Percentiles rank a stretch among this genome's conserved stretches.
These are phyloP conservation scores for Fagus sylvatica DNA, from an alignment of 306 rosid genomes.

Conservation along the genomic window DNA sequence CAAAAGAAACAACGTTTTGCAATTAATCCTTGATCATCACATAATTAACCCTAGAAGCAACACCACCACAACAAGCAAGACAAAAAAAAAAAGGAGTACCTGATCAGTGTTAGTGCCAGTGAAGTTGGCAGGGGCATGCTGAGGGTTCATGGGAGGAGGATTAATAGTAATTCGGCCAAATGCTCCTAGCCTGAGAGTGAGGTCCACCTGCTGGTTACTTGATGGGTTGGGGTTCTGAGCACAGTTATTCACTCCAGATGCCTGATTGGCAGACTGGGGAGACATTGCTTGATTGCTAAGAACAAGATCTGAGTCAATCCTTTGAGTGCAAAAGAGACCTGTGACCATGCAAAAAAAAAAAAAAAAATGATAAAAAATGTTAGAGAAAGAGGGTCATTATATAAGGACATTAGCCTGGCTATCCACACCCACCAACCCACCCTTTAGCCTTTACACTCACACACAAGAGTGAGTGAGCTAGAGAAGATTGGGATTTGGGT, in stretches of 20 bases:
- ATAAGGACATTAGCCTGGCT: not conserved
- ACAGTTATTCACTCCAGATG: not conserved
- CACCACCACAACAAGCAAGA: not conserved
- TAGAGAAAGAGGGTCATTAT: not conserved
- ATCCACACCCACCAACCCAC: not conserved
- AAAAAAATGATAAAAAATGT: not conserved
- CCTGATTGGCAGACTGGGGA: not conserved
- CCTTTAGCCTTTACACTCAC: not conserved
- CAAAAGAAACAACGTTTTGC: too few species aligned
- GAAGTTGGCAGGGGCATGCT: not conserved
- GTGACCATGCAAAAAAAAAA: not conserved
- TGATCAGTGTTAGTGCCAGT: not conserved
- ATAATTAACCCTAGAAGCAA: not conserved
- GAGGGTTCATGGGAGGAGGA: not conserved
- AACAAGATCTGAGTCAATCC: not conserved
- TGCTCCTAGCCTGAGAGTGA: conserved; percentile 12
- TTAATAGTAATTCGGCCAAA: not conserved
- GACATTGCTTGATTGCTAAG: not conserved
- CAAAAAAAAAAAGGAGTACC: not conserved
- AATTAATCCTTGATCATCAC: too few species aligned
- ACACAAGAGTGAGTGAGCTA: not conserved
- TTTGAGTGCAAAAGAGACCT: not conserved
- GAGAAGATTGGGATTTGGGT: not conserved
- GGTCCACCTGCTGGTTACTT: not conserved
- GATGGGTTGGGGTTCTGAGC: not conserved